These are phyloP conservation scores for Anastatica hierochuntica DNA, from an alignment of 345 rosid species.

Conservation along the genomic window DNA sequence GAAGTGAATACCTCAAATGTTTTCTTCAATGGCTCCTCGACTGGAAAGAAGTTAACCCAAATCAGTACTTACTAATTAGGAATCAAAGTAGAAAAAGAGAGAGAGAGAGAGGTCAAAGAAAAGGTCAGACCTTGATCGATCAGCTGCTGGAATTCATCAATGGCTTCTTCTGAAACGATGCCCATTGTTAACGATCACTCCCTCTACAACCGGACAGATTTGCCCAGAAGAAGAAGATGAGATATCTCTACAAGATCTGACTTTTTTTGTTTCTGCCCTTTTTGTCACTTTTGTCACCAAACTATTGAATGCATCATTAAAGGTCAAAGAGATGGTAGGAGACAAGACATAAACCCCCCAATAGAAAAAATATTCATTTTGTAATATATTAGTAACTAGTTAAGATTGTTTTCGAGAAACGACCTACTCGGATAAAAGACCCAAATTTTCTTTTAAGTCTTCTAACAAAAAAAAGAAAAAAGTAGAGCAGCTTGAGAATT, in stretches of 20 bases:
- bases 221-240: not conserved
- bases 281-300: conserved; percentile 18
- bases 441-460: no score
- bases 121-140: conserved; percentile 57
- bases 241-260: not conserved
- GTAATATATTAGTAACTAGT: not conserved
- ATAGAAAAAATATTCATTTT: conserved; percentile 7
- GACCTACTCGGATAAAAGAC: no score
- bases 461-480: conserved; percentile 7
- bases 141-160: conserved; percentile 53
- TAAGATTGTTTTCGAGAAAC: no score
- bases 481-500: conserved; percentile 6
- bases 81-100: conserved; percentile 15
- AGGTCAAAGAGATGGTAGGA: conserved; percentile 22
- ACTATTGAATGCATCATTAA: conserved; percentile 21
- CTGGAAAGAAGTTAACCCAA: conserved; percentile 25
- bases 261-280: not conserved
- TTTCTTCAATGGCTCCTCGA: conserved; percentile 51
- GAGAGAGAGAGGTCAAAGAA: conserved; percentile 12
- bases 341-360: not conserved
- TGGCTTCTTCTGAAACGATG: conserved; percentile 49
- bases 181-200: conserved; percentile 40
- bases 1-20: conserved; percentile 47
- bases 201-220: conserved; percentile 4
- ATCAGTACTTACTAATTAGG: conserved; percentile 3